Percentiles rank a stretch among this genome's conserved stretches.
These are phyloP conservation scores for Isatis lusitanica DNA, from an alignment of 441 rosid species.

Conservation along the genomic window DNA sequence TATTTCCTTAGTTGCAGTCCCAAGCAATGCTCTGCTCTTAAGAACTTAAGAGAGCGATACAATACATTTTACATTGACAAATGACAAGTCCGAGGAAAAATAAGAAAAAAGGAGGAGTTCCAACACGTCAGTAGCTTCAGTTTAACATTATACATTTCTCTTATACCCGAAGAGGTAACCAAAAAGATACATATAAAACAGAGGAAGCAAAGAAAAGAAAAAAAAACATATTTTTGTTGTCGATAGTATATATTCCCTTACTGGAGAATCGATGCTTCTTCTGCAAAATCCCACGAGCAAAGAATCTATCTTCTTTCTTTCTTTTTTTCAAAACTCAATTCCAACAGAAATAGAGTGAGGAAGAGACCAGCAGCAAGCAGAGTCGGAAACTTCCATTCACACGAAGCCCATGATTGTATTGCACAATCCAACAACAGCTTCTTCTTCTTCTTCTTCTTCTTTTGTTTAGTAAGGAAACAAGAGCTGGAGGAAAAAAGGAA, in stretches of 20 bases:
- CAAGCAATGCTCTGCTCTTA: conserved; percentile 3
- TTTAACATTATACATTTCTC: conserved; percentile 19
- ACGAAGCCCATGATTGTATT: neutral
- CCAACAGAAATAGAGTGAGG: no score
- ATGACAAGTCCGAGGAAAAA: neutral
- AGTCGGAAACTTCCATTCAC: neutral
- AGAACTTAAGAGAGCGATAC: neutral
- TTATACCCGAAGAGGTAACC: neutral
- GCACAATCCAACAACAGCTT: no score
- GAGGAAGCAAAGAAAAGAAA: neutral
- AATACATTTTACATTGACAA: neutral
- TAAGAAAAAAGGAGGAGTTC: conserved; percentile 8
- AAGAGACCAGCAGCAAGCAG: neutral
- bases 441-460: no score
- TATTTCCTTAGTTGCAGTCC: neutral
- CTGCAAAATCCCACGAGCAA: neutral
- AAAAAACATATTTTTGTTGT: neutral
- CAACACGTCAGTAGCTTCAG: conserved; percentile 14
- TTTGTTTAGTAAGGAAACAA: no score
- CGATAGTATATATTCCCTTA: neutral
- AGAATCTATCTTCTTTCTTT: no score
- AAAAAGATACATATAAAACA: neutral
- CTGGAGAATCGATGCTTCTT: neutral
- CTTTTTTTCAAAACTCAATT: no score
- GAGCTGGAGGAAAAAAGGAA: no score